Evolutionary conservation across 805 yeast species (phyloP), one percentile per base, ranked within the genome.

Genomic region (Wickerhamiella shivajii): DNA sequence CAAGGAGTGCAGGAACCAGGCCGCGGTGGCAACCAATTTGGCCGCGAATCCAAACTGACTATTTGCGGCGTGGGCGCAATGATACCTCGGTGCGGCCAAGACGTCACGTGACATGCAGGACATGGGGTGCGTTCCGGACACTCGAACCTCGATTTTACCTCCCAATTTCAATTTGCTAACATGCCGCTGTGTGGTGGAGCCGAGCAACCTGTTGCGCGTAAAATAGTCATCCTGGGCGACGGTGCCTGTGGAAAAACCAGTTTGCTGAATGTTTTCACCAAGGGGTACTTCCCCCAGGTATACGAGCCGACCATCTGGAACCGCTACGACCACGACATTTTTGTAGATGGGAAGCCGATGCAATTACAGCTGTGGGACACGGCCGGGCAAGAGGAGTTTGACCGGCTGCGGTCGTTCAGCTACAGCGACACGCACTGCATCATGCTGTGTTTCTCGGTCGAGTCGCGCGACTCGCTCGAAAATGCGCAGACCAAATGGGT

Each of bases 171-270:
- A n/a, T n/a, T n/a, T n/a, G n/a, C n/a, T n/a, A n/a, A n/a, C 34
- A 59, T 59, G 63, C 55, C 58, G 20, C 42, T 58, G 39, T 57
- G 61, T 39, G 62, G 62, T 33, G 49, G 55, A 15, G 41, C 57
- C 13, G 46, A 52, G 16, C 42, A 24, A 40, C 42, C 47, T 63
- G 81, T 83, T 42, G 84, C 81, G 57, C 77, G 95, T 47, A 85
- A 85, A 55, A 83, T 85, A 35, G 97, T 85, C 47, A 85, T 85
- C 41, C 64, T 87, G 18, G 97, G 97, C 32, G 96, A 87, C 59
- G 96, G 97, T 71, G 96, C 97, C 15, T 87, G 96, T 63, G 98
- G 98, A 58, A 87, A 87, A 56, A 87, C 98, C 2, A 85, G 96
- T 8, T 64, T 90, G 35, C 64, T 87, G 50, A 90, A 87, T 53